These are phyloP conservation scores for Colletotrichum sp. DNA, from an alignment of 2,329 filamentous ascomycete species.

Conservation along the genomic window DNA sequence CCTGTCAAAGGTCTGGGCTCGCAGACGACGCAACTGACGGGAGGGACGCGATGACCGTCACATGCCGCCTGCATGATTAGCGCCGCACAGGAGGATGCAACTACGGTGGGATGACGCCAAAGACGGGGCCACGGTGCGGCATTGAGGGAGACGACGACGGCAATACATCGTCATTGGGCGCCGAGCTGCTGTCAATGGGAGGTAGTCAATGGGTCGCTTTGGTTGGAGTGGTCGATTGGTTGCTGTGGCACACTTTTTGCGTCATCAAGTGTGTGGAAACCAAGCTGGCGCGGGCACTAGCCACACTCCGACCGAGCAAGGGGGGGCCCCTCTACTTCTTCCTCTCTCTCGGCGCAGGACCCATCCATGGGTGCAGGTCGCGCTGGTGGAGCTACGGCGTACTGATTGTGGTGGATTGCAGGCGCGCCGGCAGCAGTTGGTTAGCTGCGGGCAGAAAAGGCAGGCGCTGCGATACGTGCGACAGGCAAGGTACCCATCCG, in stretches of 20 bases:
- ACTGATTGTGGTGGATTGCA: not conserved
- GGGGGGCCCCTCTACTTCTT: not conserved
- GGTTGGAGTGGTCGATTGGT: constrained; percentile 5
- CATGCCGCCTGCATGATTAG: constrained; percentile 15
- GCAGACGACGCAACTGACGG: not conserved
- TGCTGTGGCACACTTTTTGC: constrained; percentile 25
- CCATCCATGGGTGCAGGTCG: not conserved
- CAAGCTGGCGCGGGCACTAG: constrained; percentile 20
- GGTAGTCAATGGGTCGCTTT: constrained; percentile 3
- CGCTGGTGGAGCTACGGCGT: not conserved
- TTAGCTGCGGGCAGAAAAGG: not conserved
- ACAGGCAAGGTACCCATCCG: not conserved
- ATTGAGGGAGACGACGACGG: not conserved
- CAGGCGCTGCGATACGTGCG: not conserved
- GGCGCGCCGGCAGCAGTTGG: not conserved
- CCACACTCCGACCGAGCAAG: constrained; percentile 17
- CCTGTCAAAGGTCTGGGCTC: not conserved
- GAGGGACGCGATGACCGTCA: constrained; percentile 9
- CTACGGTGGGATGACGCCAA: constrained; percentile 20
- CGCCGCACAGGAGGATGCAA: not conserved
- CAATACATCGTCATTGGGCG: constrained; percentile 10
- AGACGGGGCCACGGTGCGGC: constrained; percentile 1
- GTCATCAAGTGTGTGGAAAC: constrained; percentile 21
- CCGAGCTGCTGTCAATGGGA: not conserved
- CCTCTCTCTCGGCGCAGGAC: not conserved